Conservation (phyloP, 371 early-diverging fungal species). For the Apophysomyces ossiformis region DNA sequence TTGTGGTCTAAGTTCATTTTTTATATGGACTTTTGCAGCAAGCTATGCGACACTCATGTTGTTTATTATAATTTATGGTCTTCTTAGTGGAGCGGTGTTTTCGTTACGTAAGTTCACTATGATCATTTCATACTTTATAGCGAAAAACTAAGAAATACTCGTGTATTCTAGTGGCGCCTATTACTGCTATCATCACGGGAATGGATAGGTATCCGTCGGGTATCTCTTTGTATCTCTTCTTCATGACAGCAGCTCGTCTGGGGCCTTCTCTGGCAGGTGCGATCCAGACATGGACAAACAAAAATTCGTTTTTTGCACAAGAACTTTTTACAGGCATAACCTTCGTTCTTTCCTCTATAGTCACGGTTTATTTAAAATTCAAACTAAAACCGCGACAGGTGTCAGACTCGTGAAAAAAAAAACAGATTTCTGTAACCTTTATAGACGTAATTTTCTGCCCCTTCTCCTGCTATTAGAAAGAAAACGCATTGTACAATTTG, state of each 20-base stretch:
- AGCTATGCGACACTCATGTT: slow-evolving; percentile 46
- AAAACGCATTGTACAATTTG: slow-evolving; percentile 6
- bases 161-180: slow-evolving; percentile 20
- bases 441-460: neutral
- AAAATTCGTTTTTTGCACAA: slow-evolving; percentile 18
- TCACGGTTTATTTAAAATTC: slow-evolving; percentile 28
- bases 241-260: slow-evolving; percentile 21
- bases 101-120: slow-evolving; percentile 27
- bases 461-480: neutral
- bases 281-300: slow-evolving; percentile 21
- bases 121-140: neutral
- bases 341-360: slow-evolving; percentile 20
- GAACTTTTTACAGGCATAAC: slow-evolving; percentile 21
- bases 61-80: slow-evolving; percentile 64
- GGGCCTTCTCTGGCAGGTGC: slow-evolving; percentile 26
- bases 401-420: slow-evolving; percentile 16
- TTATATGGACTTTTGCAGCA: slow-evolving; percentile 67
- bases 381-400: slow-evolving; percentile 21
- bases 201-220: slow-evolving; percentile 23
- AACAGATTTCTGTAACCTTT: neutral
- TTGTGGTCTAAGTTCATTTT: slow-evolving; percentile 52
- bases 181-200: slow-evolving; percentile 24
- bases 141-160: neutral
- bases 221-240: slow-evolving; percentile 22
- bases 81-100: slow-evolving; percentile 60